Evolutionary conservation across 768 basidiomycete species (phyloP).

Genomic region (Nidularia pulvinata): DNA sequence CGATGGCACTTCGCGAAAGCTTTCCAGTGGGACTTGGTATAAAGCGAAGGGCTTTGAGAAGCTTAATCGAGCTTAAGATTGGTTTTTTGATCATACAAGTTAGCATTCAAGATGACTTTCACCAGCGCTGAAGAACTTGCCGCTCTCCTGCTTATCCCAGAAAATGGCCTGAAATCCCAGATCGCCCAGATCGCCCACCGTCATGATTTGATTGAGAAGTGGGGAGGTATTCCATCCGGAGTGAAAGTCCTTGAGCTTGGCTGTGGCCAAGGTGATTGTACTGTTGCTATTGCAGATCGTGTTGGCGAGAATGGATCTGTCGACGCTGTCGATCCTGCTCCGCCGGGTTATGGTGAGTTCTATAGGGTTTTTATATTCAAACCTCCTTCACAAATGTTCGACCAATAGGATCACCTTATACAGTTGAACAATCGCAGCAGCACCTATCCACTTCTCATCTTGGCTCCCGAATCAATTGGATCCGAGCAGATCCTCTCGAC

Average conservation of each 20-base stretch:
- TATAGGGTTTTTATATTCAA: neutral
- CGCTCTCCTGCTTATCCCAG: neutral
- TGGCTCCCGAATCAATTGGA: constrained; percentile 17
- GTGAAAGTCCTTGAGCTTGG: constrained; percentile 31
- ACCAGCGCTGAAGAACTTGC: neutral
- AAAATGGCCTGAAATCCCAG: neutral
- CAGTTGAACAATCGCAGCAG: constrained; percentile 32
- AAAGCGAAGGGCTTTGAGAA: too few relatives aligned
- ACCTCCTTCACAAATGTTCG: neutral
- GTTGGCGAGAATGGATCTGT: constrained; percentile 32
- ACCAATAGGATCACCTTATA: constrained; percentile 26
- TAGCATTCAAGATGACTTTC: neutral
- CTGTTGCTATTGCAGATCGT: constrained; percentile 26
- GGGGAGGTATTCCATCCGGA: neutral
- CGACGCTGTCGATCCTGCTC: constrained; percentile 35
- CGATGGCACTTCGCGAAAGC: too few relatives aligned
- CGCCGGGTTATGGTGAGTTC: constrained; percentile 28
- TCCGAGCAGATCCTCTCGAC: neutral
- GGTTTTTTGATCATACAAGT: too few relatives aligned
- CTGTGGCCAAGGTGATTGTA: constrained; percentile 40
- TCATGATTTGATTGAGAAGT: neutral
- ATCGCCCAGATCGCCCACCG: neutral
- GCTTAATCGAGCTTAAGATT: too few relatives aligned
- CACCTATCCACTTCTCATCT: constrained; percentile 21
- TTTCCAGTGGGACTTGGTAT: too few relatives aligned